Conservation (phyloP, 108 stramenopile species). For the Ochromonas danica region DNA sequence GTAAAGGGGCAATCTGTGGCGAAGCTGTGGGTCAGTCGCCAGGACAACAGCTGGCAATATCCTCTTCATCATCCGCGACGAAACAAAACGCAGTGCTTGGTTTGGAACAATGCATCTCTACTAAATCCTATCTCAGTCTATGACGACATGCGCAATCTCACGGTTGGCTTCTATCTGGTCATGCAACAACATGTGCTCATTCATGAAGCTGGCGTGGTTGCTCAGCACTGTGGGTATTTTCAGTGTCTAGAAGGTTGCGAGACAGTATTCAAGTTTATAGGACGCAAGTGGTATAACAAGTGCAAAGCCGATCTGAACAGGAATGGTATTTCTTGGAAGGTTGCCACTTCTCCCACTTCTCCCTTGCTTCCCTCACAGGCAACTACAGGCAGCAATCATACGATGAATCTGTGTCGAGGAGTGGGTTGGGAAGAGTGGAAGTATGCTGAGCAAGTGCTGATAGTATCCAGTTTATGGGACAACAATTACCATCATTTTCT, state of each 20-base stretch:
- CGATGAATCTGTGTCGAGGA: background rate
- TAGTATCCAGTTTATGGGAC: background rate
- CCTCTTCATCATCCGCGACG: background rate
- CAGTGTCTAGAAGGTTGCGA: background rate
- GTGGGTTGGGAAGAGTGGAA: background rate
- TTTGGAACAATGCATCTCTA: background rate
- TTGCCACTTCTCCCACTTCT: no score
- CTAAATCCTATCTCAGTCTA: background rate
- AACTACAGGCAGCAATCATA: background rate
- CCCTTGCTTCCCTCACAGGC: no score
- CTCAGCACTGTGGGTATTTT: background rate
- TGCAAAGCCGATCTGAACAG: background rate
- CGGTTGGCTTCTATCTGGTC: background rate
- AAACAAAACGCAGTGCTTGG: background rate
- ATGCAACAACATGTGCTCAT: background rate
- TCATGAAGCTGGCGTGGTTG: background rate
- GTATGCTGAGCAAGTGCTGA: background rate
- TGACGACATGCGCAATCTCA: background rate
- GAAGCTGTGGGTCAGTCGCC: no score
- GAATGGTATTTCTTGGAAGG: background rate
- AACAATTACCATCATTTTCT: slow-evolving; percentile 3
- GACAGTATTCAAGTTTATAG: background rate
- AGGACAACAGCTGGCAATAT: background rate
- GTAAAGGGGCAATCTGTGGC: no score
- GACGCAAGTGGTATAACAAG: background rate